A percentile compares a stretch with the other conserved stretches of the same genome.
Evolutionary conservation across 495 filamentous ascomycete genomes (phyloP).

Genomic region (Penicillium bovifimosum): DNA sequence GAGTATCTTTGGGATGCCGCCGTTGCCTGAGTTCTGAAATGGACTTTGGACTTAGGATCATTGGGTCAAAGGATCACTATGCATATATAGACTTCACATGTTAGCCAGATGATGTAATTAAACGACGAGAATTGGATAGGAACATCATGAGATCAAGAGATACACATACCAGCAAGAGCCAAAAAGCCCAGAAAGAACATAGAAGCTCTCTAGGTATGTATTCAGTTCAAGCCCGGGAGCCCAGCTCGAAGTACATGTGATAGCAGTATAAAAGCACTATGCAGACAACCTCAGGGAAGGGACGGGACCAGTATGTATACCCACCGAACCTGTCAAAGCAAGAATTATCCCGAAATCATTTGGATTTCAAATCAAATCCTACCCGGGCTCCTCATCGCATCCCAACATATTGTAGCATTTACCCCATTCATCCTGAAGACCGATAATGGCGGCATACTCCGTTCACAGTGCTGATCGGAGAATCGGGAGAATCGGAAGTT

Average conservation of each 20-base stretch:
- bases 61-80: no score
- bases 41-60: not conserved
- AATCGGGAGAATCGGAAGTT: conserved; percentile 21
- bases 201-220: no score
- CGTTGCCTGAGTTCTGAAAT: conserved; percentile 31
- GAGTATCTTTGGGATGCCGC: conserved; percentile 30
- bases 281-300: no score
- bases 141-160: no score
- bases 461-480: conserved; percentile 4
- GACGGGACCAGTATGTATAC: no score
- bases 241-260: not conserved
- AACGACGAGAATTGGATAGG: no score
- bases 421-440: not conserved
- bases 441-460: not conserved
- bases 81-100: not conserved
- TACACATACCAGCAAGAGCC: no score
- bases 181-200: no score
- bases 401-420: not conserved
- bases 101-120: not conserved
- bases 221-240: no score
- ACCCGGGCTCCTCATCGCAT: not conserved
- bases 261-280: not conserved
- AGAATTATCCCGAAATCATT: not conserved
- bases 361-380: not conserved
- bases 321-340: not conserved